These are phyloP conservation scores for Globisporangium uncinulatum DNA, from an alignment of 352 stramenopile genomes.

Conservation along the genomic window DNA sequence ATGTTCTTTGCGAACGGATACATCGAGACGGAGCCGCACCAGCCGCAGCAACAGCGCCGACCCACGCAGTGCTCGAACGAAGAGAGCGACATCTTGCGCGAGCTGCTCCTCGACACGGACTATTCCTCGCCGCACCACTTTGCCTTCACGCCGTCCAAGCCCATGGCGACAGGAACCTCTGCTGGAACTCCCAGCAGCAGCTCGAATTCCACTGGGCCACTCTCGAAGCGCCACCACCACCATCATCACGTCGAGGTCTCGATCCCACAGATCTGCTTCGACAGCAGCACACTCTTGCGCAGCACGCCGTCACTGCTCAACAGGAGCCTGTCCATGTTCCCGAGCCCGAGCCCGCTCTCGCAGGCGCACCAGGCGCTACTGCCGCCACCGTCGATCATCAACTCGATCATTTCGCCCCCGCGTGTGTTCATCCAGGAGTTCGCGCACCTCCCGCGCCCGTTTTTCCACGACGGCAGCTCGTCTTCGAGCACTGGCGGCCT, in stretches of 20 bases:
- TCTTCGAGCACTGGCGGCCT: conserved; percentile 1
- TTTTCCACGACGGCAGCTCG: conserved; percentile 47
- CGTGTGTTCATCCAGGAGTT: conserved; percentile 78
- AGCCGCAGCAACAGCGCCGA: conserved; percentile 23
- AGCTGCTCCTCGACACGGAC: conserved; percentile 65
- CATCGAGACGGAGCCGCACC: conserved; percentile 41
- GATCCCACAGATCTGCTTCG: conserved; percentile 67
- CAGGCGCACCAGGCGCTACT: conserved; percentile 13
- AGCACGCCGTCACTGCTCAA: conserved; percentile 57
- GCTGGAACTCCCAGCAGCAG: conserved; percentile 11
- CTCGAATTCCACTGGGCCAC: too few relatives aligned
- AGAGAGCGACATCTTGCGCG: conserved; percentile 71
- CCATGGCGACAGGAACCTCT: conserved; percentile 18
- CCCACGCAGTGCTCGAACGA: conserved; percentile 35
- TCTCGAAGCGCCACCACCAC: conserved; percentile 41
- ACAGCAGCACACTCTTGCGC: conserved; percentile 49
- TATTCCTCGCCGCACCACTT: conserved; percentile 60
- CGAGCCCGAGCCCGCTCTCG: conserved; percentile 30
- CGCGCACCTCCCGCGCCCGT: conserved; percentile 46
- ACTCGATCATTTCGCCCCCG: conserved; percentile 67
- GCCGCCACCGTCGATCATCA: conserved; percentile 42
- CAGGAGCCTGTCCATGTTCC: conserved; percentile 26
- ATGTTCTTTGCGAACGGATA: conserved; percentile 78
- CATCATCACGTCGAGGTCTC: conserved; percentile 46
- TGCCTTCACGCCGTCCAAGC: conserved; percentile 38